Evolutionary conservation across 1,284 basidiomycete species (phyloP).

Genomic region (Pascua sp.): DNA sequence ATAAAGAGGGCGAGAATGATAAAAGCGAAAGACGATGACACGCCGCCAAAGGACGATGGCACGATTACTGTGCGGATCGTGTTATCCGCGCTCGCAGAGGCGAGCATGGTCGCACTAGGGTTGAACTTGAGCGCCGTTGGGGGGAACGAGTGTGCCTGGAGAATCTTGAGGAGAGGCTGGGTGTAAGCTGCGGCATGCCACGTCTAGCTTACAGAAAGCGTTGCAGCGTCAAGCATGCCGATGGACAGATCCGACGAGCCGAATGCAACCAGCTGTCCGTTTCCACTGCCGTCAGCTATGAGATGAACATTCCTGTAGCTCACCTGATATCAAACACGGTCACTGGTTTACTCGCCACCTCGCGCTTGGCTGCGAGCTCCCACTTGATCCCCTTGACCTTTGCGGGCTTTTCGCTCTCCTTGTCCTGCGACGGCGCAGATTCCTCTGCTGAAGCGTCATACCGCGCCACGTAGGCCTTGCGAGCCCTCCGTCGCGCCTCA

Average conservation of each 20-base stretch:
- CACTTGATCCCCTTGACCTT: constrained; percentile 29
- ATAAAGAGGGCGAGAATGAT: constrained; percentile 8
- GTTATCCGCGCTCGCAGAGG: constrained; percentile 89
- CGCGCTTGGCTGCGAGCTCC: constrained; percentile 47
- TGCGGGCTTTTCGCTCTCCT: constrained; percentile 14
- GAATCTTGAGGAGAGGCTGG: constrained; percentile 79
- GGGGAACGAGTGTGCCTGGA: constrained; percentile 93
- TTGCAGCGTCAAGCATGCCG: constrained; percentile 76
- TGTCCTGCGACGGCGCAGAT: constrained; percentile 52
- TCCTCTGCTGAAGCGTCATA: constrained; percentile 48
- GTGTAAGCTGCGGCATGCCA: constrained; percentile 50
- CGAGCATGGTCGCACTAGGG: constrained; percentile 72
- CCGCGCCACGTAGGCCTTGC: constrained; percentile 41
- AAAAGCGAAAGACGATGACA: constrained; percentile 4
- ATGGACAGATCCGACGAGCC: constrained; percentile 85
- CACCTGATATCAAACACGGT: constrained; percentile 87
- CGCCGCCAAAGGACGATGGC: constrained; percentile 53
- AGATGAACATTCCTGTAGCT: no score
- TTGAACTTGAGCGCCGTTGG: constrained; percentile 86
- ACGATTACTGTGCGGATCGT: constrained; percentile 76
- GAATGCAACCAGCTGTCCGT: constrained; percentile 78
- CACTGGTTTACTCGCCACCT: constrained; percentile 67
- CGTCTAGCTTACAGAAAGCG: constrained; percentile 68
- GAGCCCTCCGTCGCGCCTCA: constrained; percentile 27
- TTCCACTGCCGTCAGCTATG: constrained; percentile 24